Conservation (phyloP, 495 filamentous ascomycete species). For the Delitschia confertaspora region DNA sequence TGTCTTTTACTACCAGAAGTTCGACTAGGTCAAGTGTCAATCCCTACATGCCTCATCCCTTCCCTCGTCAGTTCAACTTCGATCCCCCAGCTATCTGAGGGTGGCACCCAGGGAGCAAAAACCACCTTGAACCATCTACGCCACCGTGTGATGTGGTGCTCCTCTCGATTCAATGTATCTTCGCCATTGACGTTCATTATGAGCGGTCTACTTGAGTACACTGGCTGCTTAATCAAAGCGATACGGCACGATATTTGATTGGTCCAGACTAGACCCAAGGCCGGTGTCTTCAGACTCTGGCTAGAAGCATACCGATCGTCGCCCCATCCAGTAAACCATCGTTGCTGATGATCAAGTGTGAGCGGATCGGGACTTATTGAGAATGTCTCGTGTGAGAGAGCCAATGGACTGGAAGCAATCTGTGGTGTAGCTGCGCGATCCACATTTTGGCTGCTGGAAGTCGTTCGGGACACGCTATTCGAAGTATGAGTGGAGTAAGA, state of each 20-base stretch:
- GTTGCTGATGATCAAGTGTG: constrained; percentile 77
- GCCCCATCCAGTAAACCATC: constrained; percentile 93
- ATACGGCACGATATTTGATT: constrained; percentile 78
- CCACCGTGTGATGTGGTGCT: constrained; percentile 38
- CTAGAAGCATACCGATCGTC: constrained; percentile 39
- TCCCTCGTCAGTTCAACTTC: constrained; percentile 22
- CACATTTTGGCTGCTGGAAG: constrained; percentile 19
- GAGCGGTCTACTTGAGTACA: constrained; percentile 17
- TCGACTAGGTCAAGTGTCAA: no score
- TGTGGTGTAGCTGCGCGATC: constrained; percentile 4
- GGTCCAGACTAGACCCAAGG: constrained; percentile 80
- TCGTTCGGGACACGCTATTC: constrained; percentile 11
- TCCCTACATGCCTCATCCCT: constrained; percentile 17
- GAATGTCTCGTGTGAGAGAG: no score
- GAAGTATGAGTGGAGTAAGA: constrained; percentile 1
- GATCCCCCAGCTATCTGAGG: constrained; percentile 19
- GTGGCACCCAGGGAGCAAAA: constrained; percentile 58
- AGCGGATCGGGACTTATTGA: constrained; percentile 48
- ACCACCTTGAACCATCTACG: constrained; percentile 68
- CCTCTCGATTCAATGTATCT: constrained; percentile 29
- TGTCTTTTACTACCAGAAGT: no score
- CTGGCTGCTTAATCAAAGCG: constrained; percentile 53
- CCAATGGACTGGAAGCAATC: constrained; percentile 35
- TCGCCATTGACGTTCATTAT: constrained; percentile 24
- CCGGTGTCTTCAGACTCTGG: constrained; percentile 63